Base-by-base conservation (phyloP, 169 alveolate genomes). In the Plasmodium berghei region DNA sequence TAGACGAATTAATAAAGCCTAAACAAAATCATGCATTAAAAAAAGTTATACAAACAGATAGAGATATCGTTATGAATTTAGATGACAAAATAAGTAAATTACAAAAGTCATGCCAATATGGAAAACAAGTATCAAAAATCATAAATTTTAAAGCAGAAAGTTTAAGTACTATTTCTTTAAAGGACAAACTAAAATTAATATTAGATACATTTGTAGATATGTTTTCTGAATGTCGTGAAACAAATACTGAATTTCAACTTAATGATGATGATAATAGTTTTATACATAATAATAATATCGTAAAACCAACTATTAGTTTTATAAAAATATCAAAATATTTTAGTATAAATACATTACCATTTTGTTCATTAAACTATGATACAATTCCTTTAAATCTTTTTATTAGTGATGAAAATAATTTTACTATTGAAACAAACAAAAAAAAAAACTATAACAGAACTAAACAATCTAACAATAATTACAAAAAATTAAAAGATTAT, bases 71-170 rank as follows among this genome's bases (percentile, higher is more conserved):
- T 9, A 14, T 40, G 9, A 9, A 28, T 34, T 28, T 80, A n/a
- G 90, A 80, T 20, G 42, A 46, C n/a, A 80, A 54, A 55, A 80
- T 80, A 52, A 80, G 72, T 24, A 54, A 54, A 20, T 70, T 80
- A 16, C 83, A 80, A 40, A 80, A 80, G 20, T 80, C 75, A 22
- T 80, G 90, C 18, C 73, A 80, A 61, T 80, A 54, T 80, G 90
- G 90, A n/a, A 80, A 54, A 9, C 70, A 66, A 18, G 83, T 80
- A 9, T 66, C 83, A 46, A 80, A 52, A 40, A 80, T 80, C 8
- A 64, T 80, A 1, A 80, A 80, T 26, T 54, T 80, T 20, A 80
- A 80, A 66, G 90, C 90, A 45, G 90, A 80, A 48, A 80, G 90
- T 12, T 71, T 80, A 40, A 80, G 83, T 48, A 80, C 62, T 59